Percentiles rank a stretch among this genome's conserved stretches.
These are phyloP conservation scores for Diutina rugosa DNA, from an alignment of 1,139 yeast species.

Conservation along the genomic window DNA sequence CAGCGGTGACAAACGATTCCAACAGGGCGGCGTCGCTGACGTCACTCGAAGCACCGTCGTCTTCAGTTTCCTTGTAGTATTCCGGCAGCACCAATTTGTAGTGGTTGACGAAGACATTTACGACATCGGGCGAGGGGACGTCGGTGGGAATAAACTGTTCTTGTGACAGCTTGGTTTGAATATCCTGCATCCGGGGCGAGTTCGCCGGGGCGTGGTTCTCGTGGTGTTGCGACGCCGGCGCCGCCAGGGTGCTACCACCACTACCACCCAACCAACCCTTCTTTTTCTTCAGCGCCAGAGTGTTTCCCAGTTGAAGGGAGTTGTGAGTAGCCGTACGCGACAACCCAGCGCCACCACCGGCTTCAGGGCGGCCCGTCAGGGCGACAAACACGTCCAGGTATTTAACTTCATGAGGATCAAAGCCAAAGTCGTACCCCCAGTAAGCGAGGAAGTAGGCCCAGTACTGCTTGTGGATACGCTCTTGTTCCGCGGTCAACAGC, in stretches of 20 bases:
- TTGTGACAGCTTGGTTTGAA: slow-evolving; percentile 17
- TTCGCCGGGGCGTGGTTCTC: slow-evolving; percentile 8
- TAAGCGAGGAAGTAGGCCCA: slow-evolving; percentile 58
- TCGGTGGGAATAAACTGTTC: slow-evolving; percentile 17
- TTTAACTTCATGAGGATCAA: slow-evolving; percentile 21
- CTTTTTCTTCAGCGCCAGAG: slow-evolving; percentile 4
- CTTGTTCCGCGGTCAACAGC: slow-evolving; percentile 50
- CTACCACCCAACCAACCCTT: slow-evolving; percentile 8
- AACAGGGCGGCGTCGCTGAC: slow-evolving; percentile 14
- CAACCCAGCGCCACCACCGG: slow-evolving; percentile 11
- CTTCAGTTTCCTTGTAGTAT: slow-evolving; percentile 10
- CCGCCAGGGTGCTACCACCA: slow-evolving; percentile 4
- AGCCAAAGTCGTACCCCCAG: slow-evolving; percentile 41
- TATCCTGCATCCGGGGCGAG: slow-evolving; percentile 15
- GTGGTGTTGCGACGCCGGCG: not conserved
- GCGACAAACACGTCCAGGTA: slow-evolving; percentile 20
- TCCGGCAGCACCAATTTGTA: slow-evolving; percentile 10
- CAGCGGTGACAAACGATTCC: slow-evolving; percentile 27
- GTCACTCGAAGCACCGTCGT: slow-evolving; percentile 9
- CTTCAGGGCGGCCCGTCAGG: slow-evolving; percentile 2
- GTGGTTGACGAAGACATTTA: slow-evolving; percentile 6
- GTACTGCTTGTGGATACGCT: slow-evolving; percentile 54
- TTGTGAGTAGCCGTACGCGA: slow-evolving; percentile 14
- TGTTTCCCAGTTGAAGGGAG: not conserved
- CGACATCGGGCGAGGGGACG: slow-evolving; percentile 13